These are phyloP conservation scores for Hypomontagnella submonticulosa DNA, from an alignment of 495 filamentous ascomycete genomes.

Conservation along the genomic window DNA sequence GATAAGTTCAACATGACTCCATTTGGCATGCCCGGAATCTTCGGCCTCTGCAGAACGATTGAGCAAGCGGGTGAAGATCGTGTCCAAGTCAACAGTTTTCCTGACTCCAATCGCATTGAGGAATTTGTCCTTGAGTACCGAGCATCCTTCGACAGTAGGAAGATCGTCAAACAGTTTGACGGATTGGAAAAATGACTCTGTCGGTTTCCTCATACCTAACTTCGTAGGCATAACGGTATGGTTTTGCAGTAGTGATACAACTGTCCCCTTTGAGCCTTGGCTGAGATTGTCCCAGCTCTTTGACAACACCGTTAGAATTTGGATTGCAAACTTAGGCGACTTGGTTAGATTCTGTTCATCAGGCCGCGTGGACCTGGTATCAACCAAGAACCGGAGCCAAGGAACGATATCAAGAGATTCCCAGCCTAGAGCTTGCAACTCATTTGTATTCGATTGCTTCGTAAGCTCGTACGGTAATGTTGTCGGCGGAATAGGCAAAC, in stretches of 20 bases:
- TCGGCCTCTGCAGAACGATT: constrained; percentile 59
- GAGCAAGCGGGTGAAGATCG: constrained; percentile 89
- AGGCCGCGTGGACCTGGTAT: constrained; percentile 58
- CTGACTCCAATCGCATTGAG: constrained; percentile 82
- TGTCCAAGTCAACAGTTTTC: constrained; percentile 88
- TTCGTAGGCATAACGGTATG: constrained; percentile 90
- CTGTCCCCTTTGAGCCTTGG: constrained; percentile 68
- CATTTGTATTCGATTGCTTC: constrained; percentile 55
- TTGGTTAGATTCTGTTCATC: constrained; percentile 68
- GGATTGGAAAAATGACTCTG: constrained; percentile 89
- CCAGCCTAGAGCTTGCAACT: constrained; percentile 86
- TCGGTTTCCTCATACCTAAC: constrained; percentile 86
- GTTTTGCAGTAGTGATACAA: constrained; percentile 69
- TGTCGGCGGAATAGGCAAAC: constrained; percentile 83
- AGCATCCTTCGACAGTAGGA: constrained; percentile 77
- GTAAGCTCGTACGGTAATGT: constrained; percentile 87
- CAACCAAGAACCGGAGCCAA: constrained; percentile 84
- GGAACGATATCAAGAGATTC: constrained; percentile 79
- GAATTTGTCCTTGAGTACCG: constrained; percentile 88
- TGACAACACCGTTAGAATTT: constrained; percentile 82
- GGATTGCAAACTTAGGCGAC: constrained; percentile 77
- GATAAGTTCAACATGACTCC: constrained; percentile 94
- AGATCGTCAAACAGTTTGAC: constrained; percentile 96
- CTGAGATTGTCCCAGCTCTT: constrained; percentile 87
- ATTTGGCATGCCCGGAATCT: constrained; percentile 65